Evolutionary conservation across 495 filamentous ascomycete species (phyloP).

Genomic region (Trichocladium uniseriatum): DNA sequence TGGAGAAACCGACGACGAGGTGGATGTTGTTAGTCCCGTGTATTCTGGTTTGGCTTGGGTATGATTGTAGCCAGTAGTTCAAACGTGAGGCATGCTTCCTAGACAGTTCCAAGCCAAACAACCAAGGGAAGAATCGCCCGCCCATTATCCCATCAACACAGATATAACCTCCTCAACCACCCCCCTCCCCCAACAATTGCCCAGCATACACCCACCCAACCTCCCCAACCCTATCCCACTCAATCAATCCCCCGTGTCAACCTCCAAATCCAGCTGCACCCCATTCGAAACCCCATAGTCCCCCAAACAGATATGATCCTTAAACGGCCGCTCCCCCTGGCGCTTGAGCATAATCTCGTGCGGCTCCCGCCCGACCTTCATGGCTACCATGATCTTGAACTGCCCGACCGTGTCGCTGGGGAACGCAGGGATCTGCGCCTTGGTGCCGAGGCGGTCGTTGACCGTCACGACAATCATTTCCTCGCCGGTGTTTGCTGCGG

Average conservation of each 20-base stretch:
- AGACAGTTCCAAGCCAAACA: too few species aligned
- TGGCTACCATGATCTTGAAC: slow-evolving; percentile 86
- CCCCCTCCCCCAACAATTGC: neutral
- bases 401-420: slow-evolving; percentile 69
- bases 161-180: too few species aligned
- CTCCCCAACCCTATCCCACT: neutral
- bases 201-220: neutral
- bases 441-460: slow-evolving; percentile 86
- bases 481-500: slow-evolving; percentile 38
- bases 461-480: slow-evolving; percentile 88
- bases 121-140: too few species aligned
- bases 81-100: too few species aligned
- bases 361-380: slow-evolving; percentile 73
- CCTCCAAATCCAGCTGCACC: slow-evolving; percentile 80
- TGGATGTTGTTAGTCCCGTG: too few species aligned
- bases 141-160: too few species aligned
- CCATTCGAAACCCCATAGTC: slow-evolving; percentile 88
- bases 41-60: too few species aligned
- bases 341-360: slow-evolving; percentile 87
- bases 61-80: too few species aligned
- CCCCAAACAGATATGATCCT: slow-evolving; percentile 73
- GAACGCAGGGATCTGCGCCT: slow-evolving; percentile 79
- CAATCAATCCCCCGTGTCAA: slow-evolving; percentile 64
- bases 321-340: slow-evolving; percentile 85
- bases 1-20: too few species aligned